Evolutionary conservation across 225 moss, liverwort and hornwort species (phyloP), one percentile per base, ranked within the genome.

Genomic region (Marchantia paleacea): DNA sequence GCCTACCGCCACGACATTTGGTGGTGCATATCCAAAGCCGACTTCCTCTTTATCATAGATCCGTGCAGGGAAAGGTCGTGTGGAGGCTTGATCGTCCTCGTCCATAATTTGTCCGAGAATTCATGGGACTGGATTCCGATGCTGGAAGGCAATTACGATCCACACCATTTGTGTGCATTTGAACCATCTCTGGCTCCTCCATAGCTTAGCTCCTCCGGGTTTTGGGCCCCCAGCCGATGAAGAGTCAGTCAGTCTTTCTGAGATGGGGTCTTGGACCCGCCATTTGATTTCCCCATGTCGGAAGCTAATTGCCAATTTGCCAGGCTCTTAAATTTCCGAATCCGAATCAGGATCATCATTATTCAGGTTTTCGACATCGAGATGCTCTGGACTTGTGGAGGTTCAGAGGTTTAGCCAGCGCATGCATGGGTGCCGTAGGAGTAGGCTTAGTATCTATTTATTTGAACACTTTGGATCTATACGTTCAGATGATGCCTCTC

Each of bases 101-200:
- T 79, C 70, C 79, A 79, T 39, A 69, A 79, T 79, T 20, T 79
- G 54, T 9, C 55, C 30, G 22, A 55, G 69, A 71, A 79, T 15
- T 30, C 55, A 0, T 79, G 70, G 68, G 79, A 79, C 54, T 79
- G 79, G 79, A 79, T 79, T 31, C 79, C 69, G 14, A 49, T 79
- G 29, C 69, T 69, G 39, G 79, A 79, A 79, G 79, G 79, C 11
- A 53, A 61, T 47, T 69, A 69, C 55, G 79, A 79, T 55, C 79
- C 79, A 53, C 69, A 58, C 31, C 55, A 69, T 70, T 12, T 69
- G 26, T 69, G 68, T 70, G 47, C 69, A 20, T 79, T 79, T 15
- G 55, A 79, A 71, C 54, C 79, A 0, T 79, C 79, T 14, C 55
- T 79, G 53, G 79, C 79, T 70, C 52, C 19, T 30, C 79, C 79